Evolutionary conservation across 306 rosid genomes (phyloP).

Genomic region (Quercus berberidifolia): DNA sequence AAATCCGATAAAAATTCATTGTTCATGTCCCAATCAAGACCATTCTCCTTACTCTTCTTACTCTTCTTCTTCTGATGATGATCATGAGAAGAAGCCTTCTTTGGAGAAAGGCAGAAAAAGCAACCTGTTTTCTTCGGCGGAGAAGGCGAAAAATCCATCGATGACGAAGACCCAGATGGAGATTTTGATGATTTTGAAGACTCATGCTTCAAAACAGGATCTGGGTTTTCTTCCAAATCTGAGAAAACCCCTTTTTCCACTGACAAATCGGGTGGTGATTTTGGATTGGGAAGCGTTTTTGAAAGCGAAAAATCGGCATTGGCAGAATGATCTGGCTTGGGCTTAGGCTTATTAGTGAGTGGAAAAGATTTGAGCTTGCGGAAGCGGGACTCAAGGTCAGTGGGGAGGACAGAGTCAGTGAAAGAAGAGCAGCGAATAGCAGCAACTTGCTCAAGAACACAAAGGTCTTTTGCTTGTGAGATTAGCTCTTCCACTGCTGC

Average conservation of each 20-base stretch:
- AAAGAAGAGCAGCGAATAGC: conserved; percentile 70
- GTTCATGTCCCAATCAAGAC: conserved; percentile 35
- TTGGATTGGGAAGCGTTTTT: not conserved
- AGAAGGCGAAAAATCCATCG: conserved; percentile 43
- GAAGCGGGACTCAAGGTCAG: conserved; percentile 80
- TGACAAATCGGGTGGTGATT: not conserved
- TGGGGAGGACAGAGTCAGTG: conserved; percentile 55
- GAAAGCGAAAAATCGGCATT: too few species aligned
- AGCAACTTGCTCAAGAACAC: conserved; percentile 65
- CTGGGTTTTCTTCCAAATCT: not conserved
- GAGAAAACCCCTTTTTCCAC: not conserved
- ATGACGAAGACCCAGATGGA: not conserved
- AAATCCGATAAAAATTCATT: conserved; percentile 50
- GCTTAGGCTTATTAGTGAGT: conserved; percentile 5
- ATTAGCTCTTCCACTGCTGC: conserved; percentile 66
- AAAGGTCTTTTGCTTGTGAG: conserved; percentile 63
- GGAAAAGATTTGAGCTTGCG: conserved; percentile 78
- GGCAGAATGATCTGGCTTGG: not conserved
- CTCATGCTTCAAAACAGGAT: conserved; percentile 15
- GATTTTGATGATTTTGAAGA: not conserved
- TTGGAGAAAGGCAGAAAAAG: conserved; percentile 80
- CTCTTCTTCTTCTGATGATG: too few species aligned
- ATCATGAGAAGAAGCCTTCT: conserved; percentile 39
- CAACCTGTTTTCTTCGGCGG: conserved; percentile 62
- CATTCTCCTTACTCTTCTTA: conserved; percentile 48